Conservation (phyloP, 2,329 filamentous ascomycete species). For the Aspergillus tanneri region DNA sequence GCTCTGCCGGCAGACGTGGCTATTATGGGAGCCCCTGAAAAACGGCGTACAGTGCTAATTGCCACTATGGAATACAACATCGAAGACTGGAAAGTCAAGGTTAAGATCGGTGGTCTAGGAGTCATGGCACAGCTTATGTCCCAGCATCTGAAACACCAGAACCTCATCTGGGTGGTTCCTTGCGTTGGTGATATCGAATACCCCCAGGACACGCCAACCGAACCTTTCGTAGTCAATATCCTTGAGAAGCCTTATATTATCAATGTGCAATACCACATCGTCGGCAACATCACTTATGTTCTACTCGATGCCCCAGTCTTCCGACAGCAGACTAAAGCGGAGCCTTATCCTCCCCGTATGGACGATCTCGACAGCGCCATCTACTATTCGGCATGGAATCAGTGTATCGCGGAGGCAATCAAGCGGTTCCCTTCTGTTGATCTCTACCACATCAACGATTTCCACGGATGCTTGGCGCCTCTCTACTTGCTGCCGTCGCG, state of each 20-base stretch:
- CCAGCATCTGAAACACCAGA: constrained; percentile 62
- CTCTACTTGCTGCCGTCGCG: constrained; percentile 64
- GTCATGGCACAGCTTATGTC: constrained; percentile 71
- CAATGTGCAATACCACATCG: constrained; percentile 62
- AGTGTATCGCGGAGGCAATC: constrained; percentile 64
- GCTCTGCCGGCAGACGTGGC: constrained; percentile 36
- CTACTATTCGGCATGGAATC: constrained; percentile 70
- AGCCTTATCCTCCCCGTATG: constrained; percentile 67
- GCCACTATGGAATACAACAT: constrained; percentile 73
- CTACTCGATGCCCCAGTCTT: constrained; percentile 67
- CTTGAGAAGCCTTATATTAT: constrained; percentile 62
- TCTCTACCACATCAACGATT: constrained; percentile 67
- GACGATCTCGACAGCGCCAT: constrained; percentile 67
- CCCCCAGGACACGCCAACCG: constrained; percentile 57
- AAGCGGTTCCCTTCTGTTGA: constrained; percentile 63
- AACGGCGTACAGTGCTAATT: constrained; percentile 62
- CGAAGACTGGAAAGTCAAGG: constrained; percentile 67
- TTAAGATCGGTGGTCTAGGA: constrained; percentile 69
- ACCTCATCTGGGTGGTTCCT: constrained; percentile 65
- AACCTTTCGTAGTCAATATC: constrained; percentile 63
- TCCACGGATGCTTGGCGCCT: constrained; percentile 63
- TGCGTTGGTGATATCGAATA: constrained; percentile 65
- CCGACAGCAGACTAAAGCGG: constrained; percentile 60
- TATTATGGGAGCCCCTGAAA: constrained; percentile 32
- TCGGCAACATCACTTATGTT: constrained; percentile 67